Evolutionary conservation across 2,329 filamentous ascomycete genomes (phyloP).

Genomic region (Botrytis porri): DNA sequence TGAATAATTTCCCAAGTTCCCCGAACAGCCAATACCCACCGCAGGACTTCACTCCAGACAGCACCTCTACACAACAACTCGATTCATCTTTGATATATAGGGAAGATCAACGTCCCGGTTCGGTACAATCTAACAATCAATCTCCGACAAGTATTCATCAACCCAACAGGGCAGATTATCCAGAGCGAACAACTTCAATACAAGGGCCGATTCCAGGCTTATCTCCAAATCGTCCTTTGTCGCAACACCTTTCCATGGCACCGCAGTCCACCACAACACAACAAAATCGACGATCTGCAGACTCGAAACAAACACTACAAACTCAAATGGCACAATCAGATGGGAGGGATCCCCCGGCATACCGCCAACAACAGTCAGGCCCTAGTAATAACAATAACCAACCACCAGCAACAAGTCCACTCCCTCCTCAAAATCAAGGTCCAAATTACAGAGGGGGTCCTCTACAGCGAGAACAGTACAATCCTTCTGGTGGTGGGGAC

Average conservation of each 20-base stretch:
- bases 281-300: conserved; percentile 34
- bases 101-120: conserved; percentile 35
- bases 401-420: conserved; percentile 31
- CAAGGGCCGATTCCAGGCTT: conserved; percentile 23
- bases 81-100: conserved; percentile 50
- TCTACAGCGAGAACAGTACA: conserved; percentile 37
- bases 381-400: conserved; percentile 27
- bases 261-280: conserved; percentile 28
- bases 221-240: conserved; percentile 25
- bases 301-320: conserved; percentile 33
- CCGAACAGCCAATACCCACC: conserved; percentile 46
- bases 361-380: conserved; percentile 32
- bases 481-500: conserved; percentile 37
- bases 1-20: conserved; percentile 23
- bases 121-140: conserved; percentile 35
- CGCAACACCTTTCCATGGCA: conserved; percentile 35
- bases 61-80: conserved; percentile 60
- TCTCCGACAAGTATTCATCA: conserved; percentile 28
- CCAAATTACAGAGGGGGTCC: conserved; percentile 37
- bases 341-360: conserved; percentile 34
- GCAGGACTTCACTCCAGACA: conserved; percentile 43
- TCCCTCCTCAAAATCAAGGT: conserved; percentile 27
- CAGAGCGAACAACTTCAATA: conserved; percentile 32
- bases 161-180: conserved; percentile 29
- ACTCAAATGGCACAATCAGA: conserved; percentile 30